Base-by-base conservation (phyloP, 768 basidiomycete genomes). In the Strobilomyces echinocephalus region DNA sequence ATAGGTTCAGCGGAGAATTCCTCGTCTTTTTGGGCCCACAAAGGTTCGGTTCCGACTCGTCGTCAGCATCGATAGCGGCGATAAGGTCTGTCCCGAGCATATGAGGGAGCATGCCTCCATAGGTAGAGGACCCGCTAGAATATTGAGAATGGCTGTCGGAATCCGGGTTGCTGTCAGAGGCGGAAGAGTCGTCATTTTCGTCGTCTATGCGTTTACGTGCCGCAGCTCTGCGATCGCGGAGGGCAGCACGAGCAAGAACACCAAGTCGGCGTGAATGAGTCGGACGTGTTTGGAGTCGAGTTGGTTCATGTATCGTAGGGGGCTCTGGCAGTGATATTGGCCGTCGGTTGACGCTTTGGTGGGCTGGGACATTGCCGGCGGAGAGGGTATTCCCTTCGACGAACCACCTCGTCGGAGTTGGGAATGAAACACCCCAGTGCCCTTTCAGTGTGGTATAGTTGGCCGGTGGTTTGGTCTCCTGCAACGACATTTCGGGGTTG, bases 61-160 rank as follows among this genome's bases (percentile, higher is more conserved):
- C 65, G 21, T 66, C 65, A 34, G 65, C 58, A 36, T 66, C 61
- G 31, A 66, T 58, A 4, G 64, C 64, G 6, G 66, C 64, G 12
- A 66, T 60, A 31, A 66, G 66, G 35, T 65, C 66, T 14, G 63
- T 44, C 18, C 65, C 64, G 2, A 66, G 64, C 15, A 65, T 65
- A 21, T 54, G 58, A 40, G 64, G 64, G 15, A 65, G 57, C 44
- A 65, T 56, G 30, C 20, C 46, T 51, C 56, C 61, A 33, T 63
- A 57, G 6, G 41, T 48, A 10, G 60, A 66, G 34, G 66, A 60
- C 18, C 46, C 61, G 21, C 57, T 55, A 18, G 66, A 68, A 31
- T 28, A 43, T 24, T 54, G 56, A 16, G 66, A 66, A 42, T 51
- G 54, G 38, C 49, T 61, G n/a, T 65, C 60, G 1, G 4, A 49